These are phyloP conservation scores for Potentilla sterilis DNA, from an alignment of 306 rosid species.

Conservation along the genomic window DNA sequence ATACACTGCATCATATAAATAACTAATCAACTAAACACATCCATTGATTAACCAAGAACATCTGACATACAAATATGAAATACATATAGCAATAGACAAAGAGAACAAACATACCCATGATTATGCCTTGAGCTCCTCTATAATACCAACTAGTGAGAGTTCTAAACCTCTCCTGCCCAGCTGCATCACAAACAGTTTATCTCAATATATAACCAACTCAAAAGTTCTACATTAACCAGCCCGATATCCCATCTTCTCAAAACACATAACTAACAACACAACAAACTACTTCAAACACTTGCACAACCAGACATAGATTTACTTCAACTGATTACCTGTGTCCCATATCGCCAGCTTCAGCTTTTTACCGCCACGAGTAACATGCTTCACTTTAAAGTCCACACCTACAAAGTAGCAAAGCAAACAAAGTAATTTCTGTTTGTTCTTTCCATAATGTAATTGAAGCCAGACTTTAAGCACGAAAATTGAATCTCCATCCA, in stretches of 20 bases:
- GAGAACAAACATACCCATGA: slow-evolving; percentile 48
- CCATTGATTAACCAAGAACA: background rate
- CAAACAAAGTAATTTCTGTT: background rate
- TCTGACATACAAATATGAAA: background rate
- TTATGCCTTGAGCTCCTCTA: slow-evolving; percentile 89
- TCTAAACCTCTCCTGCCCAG: slow-evolving; percentile 90
- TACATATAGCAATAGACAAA: background rate
- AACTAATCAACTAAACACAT: background rate
- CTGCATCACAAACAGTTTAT: slow-evolving; percentile 33
- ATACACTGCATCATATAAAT: slow-evolving; percentile 46
- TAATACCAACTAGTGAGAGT: slow-evolving; percentile 83
- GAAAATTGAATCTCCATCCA: too few relatives aligned
- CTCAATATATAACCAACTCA: background rate
- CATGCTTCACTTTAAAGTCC: slow-evolving; percentile 76
- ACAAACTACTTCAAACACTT: background rate
- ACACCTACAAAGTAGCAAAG: slow-evolving; percentile 51
- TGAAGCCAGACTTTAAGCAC: too few relatives aligned
- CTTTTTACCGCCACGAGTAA: slow-evolving; percentile 59
- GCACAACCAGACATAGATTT: background rate
- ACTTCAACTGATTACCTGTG: slow-evolving; percentile 49
- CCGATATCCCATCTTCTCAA: background rate
- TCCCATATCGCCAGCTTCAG: slow-evolving; percentile 94
- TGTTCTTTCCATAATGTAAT: too few relatives aligned
- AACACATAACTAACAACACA: background rate
- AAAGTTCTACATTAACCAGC: background rate